Evolutionary conservation across 805 yeast genomes (phyloP).

Genomic region (Sugiyamaella smithiae): DNA sequence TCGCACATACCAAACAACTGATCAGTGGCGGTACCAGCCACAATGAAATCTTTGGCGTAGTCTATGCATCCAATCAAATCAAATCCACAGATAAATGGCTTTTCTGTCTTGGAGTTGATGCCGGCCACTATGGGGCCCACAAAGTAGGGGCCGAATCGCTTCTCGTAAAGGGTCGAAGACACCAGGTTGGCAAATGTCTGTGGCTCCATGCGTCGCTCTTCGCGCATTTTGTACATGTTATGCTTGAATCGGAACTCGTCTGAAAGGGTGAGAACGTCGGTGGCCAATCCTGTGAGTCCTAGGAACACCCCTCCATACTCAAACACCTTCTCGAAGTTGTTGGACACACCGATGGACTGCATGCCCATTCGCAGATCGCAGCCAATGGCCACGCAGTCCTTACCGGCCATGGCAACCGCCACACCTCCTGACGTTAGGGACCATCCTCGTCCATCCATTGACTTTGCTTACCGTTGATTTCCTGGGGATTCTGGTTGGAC

Average conservation of each 20-base stretch:
- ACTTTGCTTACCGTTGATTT: slow-evolving; percentile 33
- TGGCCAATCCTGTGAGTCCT: slow-evolving; percentile 92
- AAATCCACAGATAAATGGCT: slow-evolving; percentile 93
- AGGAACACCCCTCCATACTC: slow-evolving; percentile 73
- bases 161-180: slow-evolving; percentile 83
- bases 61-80: slow-evolving; percentile 97
- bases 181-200: slow-evolving; percentile 90
- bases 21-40: slow-evolving; percentile 94
- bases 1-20: slow-evolving; percentile 99
- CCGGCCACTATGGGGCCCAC: slow-evolving; percentile 98
- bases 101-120: slow-evolving; percentile 69
- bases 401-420: slow-evolving; percentile 98
- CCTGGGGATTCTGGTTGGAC: slow-evolving; percentile 37
- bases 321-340: slow-evolving; percentile 90
- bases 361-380: slow-evolving; percentile 91
- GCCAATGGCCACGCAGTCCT: slow-evolving; percentile 97
- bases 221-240: slow-evolving; percentile 84
- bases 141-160: slow-evolving; percentile 90
- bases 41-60: slow-evolving; percentile 90
- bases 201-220: slow-evolving; percentile 91
- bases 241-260: slow-evolving; percentile 82
- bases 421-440: slow-evolving; percentile 63
- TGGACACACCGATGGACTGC: slow-evolving; percentile 88
- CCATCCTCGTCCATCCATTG: not conserved
- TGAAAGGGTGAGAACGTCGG: slow-evolving; percentile 82